Evolutionary conservation across 441 rosid species (phyloP), one percentile per base, ranked within the genome.

Genomic region (Rhodomyrtus psidioides): DNA sequence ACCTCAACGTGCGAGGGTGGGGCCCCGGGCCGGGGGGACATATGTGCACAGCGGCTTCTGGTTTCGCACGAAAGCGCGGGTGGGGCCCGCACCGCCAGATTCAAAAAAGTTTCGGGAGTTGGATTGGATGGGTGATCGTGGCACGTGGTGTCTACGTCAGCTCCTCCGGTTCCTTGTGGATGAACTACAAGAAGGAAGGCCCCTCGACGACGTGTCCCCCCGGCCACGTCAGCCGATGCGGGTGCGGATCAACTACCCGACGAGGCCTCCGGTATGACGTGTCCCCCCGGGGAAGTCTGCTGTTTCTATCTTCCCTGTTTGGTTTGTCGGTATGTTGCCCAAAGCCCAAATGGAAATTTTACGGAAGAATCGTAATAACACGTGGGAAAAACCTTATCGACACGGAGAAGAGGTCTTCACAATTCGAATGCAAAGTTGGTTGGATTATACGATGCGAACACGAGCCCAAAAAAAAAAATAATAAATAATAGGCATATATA

Each of bases 381-480:
- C 53, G 53, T 49, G 13, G 53, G 53, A 49, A 49, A 6, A 12
- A 12, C 53, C 53, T 49, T 49, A 3, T 49, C 13, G 1, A 10
- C 53, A 49, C 10, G 53, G 53, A 2, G 53, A 49, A 49, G 4
- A 10, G 13, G 3, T 49, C 53, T 49, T 49, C 53, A 3, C 12
- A 0, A 28, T 16, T 7, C 6, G 1, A 15, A 60, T 28, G 6
- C 21, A 39, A 16, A 14, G 34, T 28, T 4, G 14, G 3, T 4
- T 16, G 10, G 23, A 60, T 60, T 60, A 2, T 7, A 60, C 1
- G 15, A 0, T 1, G 2, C 10, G 17, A 27, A 9, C 5, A 13
- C n/a, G n/a, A n/a, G n/a, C n/a, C n/a, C n/a, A n/a, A n/a, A n/a
- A n/a, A n/a, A n/a, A n/a, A n/a, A n/a, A n/a, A n/a, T n/a, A n/a